phyloP scores from a whole-genome alignment of 2,329 filamentous ascomycete genomes.

The Verticillium nubilum region DNA sequence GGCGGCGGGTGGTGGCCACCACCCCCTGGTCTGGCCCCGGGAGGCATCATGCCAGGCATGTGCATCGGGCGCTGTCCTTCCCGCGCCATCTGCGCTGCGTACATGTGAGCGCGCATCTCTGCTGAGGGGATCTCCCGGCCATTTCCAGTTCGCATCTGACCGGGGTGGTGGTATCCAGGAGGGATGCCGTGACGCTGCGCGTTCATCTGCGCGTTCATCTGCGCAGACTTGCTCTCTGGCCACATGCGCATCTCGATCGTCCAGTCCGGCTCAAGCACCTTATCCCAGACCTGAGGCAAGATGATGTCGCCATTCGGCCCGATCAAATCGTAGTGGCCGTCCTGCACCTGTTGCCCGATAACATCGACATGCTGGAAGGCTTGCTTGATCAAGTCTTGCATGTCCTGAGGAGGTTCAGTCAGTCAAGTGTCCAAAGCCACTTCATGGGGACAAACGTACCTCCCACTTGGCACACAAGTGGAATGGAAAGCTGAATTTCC shows the following conservation, averaged over 20 bases:
- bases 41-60: conserved; percentile 4
- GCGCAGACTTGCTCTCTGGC: conserved; percentile 34
- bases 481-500: conserved; percentile 91
- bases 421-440: conserved; percentile 9
- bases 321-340: conserved; percentile 75
- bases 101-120: background rate
- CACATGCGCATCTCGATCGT: conserved; percentile 63
- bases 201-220: conserved; percentile 4
- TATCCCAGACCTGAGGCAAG: conserved; percentile 76
- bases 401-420: conserved; percentile 52
- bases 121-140: background rate
- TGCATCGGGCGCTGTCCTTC: background rate
- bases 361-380: conserved; percentile 75
- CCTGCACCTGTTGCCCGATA: conserved; percentile 69
- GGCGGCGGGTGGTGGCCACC: background rate
- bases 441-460: conserved; percentile 44
- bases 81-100: background rate
- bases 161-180: background rate
- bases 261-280: conserved; percentile 74
- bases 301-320: conserved; percentile 80
- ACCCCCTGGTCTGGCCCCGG: conserved; percentile 5
- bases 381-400: conserved; percentile 82
- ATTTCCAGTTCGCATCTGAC: background rate
- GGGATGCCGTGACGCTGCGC: background rate
- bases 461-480: conserved; percentile 78